phyloP scores from a whole-genome alignment of 2,329 filamentous ascomycete species.

The Colletotrichum brevisporum region DNA sequence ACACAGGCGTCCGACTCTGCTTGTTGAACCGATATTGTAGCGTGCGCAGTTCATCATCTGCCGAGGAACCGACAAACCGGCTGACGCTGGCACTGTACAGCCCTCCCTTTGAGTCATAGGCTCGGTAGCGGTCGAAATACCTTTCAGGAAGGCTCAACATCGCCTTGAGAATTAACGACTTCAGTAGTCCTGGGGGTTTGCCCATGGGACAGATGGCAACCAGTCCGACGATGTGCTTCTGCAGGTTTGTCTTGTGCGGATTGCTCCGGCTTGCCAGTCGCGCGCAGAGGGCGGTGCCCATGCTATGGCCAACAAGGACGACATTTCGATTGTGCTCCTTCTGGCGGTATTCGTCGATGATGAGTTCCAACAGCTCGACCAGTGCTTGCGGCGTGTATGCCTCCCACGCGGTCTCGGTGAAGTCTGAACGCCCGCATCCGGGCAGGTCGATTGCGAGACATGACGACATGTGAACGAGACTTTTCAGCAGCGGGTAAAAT shows the following conservation, averaged over 20 bases:
- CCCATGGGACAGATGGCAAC: constrained; percentile 86
- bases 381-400: constrained; percentile 86
- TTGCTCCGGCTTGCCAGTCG: constrained; percentile 71
- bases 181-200: constrained; percentile 67
- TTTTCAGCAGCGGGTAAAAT: constrained; percentile 85
- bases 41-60: constrained; percentile 75
- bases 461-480: constrained; percentile 84
- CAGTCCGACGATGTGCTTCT: constrained; percentile 78
- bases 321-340: constrained; percentile 76
- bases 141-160: constrained; percentile 78
- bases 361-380: constrained; percentile 78
- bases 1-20: constrained; percentile 86
- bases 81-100: constrained; percentile 82
- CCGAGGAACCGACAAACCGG: constrained; percentile 79
- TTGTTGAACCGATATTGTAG: constrained; percentile 83
- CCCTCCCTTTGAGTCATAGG: constrained; percentile 85
- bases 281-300: constrained; percentile 86
- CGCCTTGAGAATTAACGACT: constrained; percentile 62
- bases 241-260: constrained; percentile 65
- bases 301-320: constrained; percentile 88
- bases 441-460: constrained; percentile 92
- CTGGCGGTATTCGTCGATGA: constrained; percentile 82
- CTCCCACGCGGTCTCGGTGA: constrained; percentile 77
- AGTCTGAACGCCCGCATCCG: constrained; percentile 87
- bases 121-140: constrained; percentile 82